Conservation (phyloP, 805 yeast species). For the Nakazawaea laoshanensis region DNA sequence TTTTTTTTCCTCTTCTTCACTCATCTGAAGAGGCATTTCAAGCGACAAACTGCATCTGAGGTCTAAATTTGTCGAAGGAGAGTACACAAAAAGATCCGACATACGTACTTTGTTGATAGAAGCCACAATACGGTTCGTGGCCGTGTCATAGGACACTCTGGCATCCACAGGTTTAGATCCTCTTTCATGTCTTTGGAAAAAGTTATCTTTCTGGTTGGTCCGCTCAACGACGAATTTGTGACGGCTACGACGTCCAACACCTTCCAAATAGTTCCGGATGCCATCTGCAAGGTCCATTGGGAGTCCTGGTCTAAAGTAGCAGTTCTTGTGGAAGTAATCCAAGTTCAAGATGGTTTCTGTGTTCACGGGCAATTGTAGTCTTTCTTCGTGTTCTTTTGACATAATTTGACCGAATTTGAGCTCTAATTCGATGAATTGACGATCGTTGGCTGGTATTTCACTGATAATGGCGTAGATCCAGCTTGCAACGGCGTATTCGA, state of each 20-base stretch:
- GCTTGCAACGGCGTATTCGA: conserved; percentile 73
- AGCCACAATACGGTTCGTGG: conserved; percentile 57
- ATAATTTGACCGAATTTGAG: conserved; percentile 66
- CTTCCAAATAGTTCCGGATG: conserved; percentile 40
- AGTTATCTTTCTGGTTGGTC: conserved; percentile 53
- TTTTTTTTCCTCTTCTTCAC: conserved; percentile 42
- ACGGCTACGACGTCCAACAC: conserved; percentile 40
- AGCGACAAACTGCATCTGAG: conserved; percentile 65
- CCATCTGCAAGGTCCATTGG: conserved; percentile 56
- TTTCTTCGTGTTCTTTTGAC: conserved; percentile 51
- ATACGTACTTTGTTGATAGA: conserved; percentile 68
- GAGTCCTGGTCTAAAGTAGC: conserved; percentile 56
- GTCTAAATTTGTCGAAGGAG: conserved; percentile 75
- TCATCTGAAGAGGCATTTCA: conserved; percentile 64
- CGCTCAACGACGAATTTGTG: conserved; percentile 43
- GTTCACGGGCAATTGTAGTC: conserved; percentile 58
- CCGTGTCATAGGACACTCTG: conserved; percentile 59
- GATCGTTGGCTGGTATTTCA: conserved; percentile 38
- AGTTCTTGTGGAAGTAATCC: conserved; percentile 43
- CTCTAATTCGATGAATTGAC: conserved; percentile 61
- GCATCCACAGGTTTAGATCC: conserved; percentile 58
- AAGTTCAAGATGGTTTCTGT: conserved; percentile 52
- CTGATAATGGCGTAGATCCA: conserved; percentile 83
- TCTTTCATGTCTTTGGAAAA: conserved; percentile 53
- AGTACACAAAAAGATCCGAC: conserved; percentile 61